Base-by-base conservation (phyloP, 371 early-diverging fungal genomes). In the Phascolomyces articulosus region DNA sequence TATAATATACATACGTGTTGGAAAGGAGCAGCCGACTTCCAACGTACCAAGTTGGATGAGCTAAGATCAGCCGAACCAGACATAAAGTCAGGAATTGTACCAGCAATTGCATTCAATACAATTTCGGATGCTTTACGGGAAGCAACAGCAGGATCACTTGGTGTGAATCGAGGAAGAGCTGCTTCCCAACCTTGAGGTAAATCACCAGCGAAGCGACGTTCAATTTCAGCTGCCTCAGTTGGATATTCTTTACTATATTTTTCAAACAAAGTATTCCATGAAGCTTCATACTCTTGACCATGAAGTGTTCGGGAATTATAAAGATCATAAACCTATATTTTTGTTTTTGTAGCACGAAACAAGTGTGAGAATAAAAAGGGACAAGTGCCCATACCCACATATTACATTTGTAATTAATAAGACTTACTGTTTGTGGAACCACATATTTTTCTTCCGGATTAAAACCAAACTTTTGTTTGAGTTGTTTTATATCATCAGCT, bases 11-110 rank as follows among this genome's bases (percentile, higher is more conserved):
- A 70, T 68, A 81, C 77, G 18, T 82, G 85, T 73, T 95, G 95
- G 85, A 98, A 96, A 68, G 95, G 97, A n/a, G 79, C 86, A 26
- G 92, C 92, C 4, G 73, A 76, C 80, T 95, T 93, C 93, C 96
- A 96, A 38, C 90, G 86, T 48, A 96, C 95, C 69, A 95, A 78
- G 78, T 93, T 97, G 41, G 98, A 98, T 10, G 87, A 89, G 23
- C 97, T 93, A 72, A 99, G 78, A 82, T 99, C 99, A 20, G 99
- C 99, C 28, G 96, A 96, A 4, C 99, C 99, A 62, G 97, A 92
- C 55, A 98, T 67, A 24, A 98, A 82, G 71, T 94, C 94, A 13
- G 95, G 91, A 20, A 94, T 44, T 8, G 74, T 55, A 11, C 84
- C 82, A 4, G 91, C 93, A 56, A 97, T 65, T 41, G 88, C 89